Percentiles rank a stretch among this genome's conserved stretches.
These are phyloP conservation scores for Aegilops sharonensis DNA, from an alignment of 176 grass and related monocot species.

Conservation along the genomic window DNA sequence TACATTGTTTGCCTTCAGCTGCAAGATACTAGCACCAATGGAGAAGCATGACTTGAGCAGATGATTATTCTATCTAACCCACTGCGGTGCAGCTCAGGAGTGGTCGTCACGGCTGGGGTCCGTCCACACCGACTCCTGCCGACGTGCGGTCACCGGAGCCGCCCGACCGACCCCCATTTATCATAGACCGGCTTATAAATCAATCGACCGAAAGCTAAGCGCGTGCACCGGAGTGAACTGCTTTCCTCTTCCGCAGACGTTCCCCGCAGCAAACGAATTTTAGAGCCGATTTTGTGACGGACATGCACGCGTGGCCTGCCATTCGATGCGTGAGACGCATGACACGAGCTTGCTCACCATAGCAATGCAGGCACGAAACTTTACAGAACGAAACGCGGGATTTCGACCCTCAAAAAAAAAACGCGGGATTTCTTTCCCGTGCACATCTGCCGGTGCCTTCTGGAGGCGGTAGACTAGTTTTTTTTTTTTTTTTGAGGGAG, in stretches of 20 bases:
- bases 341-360: no score
- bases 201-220: constrained; percentile 2
- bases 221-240: neutral
- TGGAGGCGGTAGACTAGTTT: neutral
- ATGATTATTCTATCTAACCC: constrained; percentile 3
- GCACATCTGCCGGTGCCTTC: neutral
- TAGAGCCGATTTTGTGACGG: no score
- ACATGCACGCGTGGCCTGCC: no score
- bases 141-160: constrained; percentile 13
- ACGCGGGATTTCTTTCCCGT: neutral
- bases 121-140: neutral
- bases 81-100: neutral
- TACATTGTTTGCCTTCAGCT: neutral
- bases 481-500: no score
- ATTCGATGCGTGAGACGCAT: no score
- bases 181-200: no score
- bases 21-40: neutral
- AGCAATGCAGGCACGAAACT: no score
- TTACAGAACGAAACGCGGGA: neutral
- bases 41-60: constrained; percentile 29
- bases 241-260: no score
- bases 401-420: no score
- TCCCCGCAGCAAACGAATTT: no score
- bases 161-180: neutral
- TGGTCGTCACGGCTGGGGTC: constrained; percentile 23